Evolutionary conservation across 148 eudicot genomes (phyloP), one percentile per base, ranked within the genome.

Genomic region (Vaccinium darrowii): DNA sequence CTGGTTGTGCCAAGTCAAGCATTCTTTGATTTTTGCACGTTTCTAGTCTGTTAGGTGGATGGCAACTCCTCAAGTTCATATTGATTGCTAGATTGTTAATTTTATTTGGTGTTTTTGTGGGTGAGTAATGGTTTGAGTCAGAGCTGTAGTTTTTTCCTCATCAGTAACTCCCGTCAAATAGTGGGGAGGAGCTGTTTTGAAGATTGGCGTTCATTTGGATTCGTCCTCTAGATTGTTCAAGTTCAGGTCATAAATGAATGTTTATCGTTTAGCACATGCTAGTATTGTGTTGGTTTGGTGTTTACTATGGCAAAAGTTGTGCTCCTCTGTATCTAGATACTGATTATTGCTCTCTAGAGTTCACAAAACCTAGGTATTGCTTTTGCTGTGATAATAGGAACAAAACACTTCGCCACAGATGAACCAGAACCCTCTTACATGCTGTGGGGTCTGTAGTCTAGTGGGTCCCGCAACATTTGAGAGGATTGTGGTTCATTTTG

Each of bases 1-100:
- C 52, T 76, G n/a, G 36, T 39, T 83, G 80, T 76, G 69, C 72
- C 73, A n/a, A 74, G 75, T 39, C 52, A 75, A 72, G 25, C 54
- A 21, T 25, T 33, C 43, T 73, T 73, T 74, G 27, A 36, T 53
- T 83, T 54, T 71, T 71, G 43, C 10, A 30, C 3, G 18, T 50
- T 53, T 43, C 47, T 15, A 73, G 51, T 25, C 62, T 82, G 15
- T 73, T 27, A 12, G 49, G 54, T 43, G 33, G 36, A 81, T 63
- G 56, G 71, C 30, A 58, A 63, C 74, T 80, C 27, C 30, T n/a
- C 47, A 18, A 2, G 63, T 72, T 72, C 76, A 19, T 51, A 52
- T 30, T 33, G 30, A 13, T 72, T 71, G 78, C 30, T 71, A 71
- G 62, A 71, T 69, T 52, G 65, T 65, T 16, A 36, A 4, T 15